Conservation (phyloP, 2,329 filamentous ascomycete genomes). For the Lasiodiplodia theobromae region DNA sequence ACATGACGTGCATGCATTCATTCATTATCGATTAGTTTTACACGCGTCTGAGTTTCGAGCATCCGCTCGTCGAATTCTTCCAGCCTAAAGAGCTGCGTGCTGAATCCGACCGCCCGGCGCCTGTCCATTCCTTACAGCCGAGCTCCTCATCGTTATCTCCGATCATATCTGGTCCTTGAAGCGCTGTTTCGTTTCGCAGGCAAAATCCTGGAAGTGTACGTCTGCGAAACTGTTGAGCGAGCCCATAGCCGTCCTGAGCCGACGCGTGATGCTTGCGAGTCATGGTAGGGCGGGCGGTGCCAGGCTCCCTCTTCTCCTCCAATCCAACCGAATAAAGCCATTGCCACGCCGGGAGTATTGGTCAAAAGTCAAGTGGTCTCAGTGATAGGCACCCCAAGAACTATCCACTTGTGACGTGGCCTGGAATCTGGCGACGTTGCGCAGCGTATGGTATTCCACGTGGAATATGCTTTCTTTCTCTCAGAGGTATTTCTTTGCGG, state of each 20-base stretch:
- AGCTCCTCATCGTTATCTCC: neutral
- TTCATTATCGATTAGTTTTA: neutral
- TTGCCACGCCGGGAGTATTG: neutral
- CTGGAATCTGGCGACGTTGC: neutral
- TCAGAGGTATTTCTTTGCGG: conserved; percentile 90
- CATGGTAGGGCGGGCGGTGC: neutral
- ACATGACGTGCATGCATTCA: neutral
- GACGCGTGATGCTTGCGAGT: neutral
- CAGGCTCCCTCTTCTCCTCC: neutral
- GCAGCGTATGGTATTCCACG: neutral
- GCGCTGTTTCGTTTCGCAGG: neutral
- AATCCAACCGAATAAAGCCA: neutral
- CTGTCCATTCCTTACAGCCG: neutral
- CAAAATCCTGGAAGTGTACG: neutral
- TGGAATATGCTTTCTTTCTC: neutral
- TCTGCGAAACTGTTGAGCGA: neutral
- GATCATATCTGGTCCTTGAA: neutral
- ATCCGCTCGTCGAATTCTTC: neutral
- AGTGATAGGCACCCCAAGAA: neutral
- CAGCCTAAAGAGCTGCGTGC: neutral
- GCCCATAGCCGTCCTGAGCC: neutral
- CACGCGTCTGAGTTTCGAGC: neutral
- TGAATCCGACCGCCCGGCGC: neutral
- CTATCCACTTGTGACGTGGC: neutral
- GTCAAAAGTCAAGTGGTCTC: neutral